A percentile compares a stretch with the other conserved stretches of the same genome.
phyloP scores from a whole-genome alignment of 768 basidiomycete genomes.

The Russula sp. region DNA sequence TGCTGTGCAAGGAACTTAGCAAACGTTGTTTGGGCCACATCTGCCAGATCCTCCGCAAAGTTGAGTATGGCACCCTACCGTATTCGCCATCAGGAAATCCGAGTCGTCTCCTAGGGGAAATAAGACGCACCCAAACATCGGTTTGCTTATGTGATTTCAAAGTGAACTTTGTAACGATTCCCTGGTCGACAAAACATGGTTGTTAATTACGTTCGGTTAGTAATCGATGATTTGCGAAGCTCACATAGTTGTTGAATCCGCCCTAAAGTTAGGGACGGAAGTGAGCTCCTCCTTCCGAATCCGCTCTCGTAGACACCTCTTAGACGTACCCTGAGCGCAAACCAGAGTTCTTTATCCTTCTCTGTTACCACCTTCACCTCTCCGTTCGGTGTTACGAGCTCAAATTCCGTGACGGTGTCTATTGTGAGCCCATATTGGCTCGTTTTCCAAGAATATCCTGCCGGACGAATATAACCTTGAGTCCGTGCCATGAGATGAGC shows the following conservation, averaged over 20 bases:
- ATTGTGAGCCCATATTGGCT: slow-evolving; percentile 23
- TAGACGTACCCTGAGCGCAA: slow-evolving; percentile 10
- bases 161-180: slow-evolving; percentile 20
- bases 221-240: background rate
- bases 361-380: slow-evolving; percentile 17
- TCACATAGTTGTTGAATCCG: slow-evolving; percentile 17
- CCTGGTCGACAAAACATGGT: background rate
- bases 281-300: background rate
- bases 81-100: background rate
- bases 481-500: background rate
- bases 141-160: slow-evolving; percentile 7
- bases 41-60: background rate
- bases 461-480: background rate
- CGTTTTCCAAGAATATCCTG: slow-evolving; percentile 20
- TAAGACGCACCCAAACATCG: slow-evolving; percentile 15
- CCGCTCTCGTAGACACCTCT: too few species aligned
- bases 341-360: slow-evolving; percentile 19
- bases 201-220: background rate
- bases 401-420: slow-evolving; percentile 23
- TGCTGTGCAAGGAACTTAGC: background rate
- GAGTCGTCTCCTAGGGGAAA: background rate
- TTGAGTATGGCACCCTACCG: background rate
- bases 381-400: slow-evolving; percentile 25
- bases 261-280: background rate
- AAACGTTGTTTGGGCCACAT: background rate